These are phyloP conservation scores for Talaromyces funiculosus DNA, from an alignment of 2,329 filamentous ascomycete genomes.

Conservation along the genomic window DNA sequence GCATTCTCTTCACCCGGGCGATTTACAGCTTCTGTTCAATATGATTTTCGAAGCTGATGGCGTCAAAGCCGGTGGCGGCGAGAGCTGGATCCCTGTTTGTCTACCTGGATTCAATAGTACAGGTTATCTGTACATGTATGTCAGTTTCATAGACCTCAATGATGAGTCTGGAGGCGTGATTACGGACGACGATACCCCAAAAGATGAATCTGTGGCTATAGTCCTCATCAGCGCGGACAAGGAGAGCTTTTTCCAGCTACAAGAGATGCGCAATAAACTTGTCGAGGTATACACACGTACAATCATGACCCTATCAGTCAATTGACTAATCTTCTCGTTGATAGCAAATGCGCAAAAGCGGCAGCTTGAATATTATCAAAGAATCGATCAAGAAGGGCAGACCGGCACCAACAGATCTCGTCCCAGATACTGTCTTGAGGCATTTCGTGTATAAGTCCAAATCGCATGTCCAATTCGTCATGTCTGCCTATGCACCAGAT, in stretches of 20 bases:
- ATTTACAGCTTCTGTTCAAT: slow-evolving; percentile 95
- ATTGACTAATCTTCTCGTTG: background rate
- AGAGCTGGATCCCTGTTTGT: slow-evolving; percentile 96
- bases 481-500: slow-evolving; percentile 71
- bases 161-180: slow-evolving; percentile 40
- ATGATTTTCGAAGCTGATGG: slow-evolving; percentile 97
- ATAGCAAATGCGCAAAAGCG: slow-evolving; percentile 67
- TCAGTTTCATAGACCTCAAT: slow-evolving; percentile 77
- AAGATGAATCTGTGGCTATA: slow-evolving; percentile 74
- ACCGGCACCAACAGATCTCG: slow-evolving; percentile 65
- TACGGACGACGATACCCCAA: slow-evolving; percentile 35
- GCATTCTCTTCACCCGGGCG: slow-evolving; percentile 90
- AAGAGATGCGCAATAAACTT: slow-evolving; percentile 61
- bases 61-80: slow-evolving; percentile 85
- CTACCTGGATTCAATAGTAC: slow-evolving; percentile 95
- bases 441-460: slow-evolving; percentile 97
- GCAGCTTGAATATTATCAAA: slow-evolving; percentile 68
- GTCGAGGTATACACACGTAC: slow-evolving; percentile 46
- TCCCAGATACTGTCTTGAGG: slow-evolving; percentile 71
- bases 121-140: slow-evolving; percentile 98
- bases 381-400: slow-evolving; percentile 66
- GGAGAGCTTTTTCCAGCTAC: slow-evolving; percentile 86
- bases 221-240: slow-evolving; percentile 88
- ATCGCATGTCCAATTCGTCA: slow-evolving; percentile 90
- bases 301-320: background rate